Evolutionary conservation across 2,329 filamentous ascomycete genomes (phyloP), one percentile per base, ranked within the genome.

Genomic region (Aspergillus pseudotamarii): DNA sequence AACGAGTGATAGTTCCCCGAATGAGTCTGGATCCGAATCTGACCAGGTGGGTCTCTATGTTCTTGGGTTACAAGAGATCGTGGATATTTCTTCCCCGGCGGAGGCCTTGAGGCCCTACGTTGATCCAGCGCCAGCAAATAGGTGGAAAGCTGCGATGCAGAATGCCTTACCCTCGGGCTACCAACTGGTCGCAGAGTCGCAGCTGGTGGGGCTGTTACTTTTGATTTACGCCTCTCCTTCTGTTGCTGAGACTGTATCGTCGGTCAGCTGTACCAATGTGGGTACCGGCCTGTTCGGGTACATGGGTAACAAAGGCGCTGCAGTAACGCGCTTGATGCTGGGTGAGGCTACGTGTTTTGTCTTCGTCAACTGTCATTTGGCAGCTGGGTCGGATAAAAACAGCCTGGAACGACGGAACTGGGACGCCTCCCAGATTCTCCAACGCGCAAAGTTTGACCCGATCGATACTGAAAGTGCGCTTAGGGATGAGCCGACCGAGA

Each of bases 281-380:
- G 94, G 94, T 0, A 99, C 95, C 0, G 95, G 95, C 0, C 78
- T 98, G 50, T 87, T 96, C 78, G 94, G 94, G 0, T 97, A 97
- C 73, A 90, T 97, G 82, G 95, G 95, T 11, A 99, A 99, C 77
- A 99, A 99, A 76, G 95, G 95, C 1, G 94, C 92, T 4, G 90
- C 97, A 0, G 87, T 90, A 3, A 91, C 91, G 4, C 87, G 94
- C 23, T 82, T 99, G 4, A 84, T 99, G 0, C 81, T 99, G 0
- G 95, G 94, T 2, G 95, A 97, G 76, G 93, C 93, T 0, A 97
- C 95, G 0, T 86, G 91, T 34, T 80, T 99, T 60, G 90, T 95
- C 28, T 97, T 99, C 75, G 84, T 97, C 68, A 97, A 99, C 76
- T 92, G 88, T 61, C 95, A 99, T 79, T 84, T 99, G 28, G 91